Evolutionary conservation across 768 basidiomycete species (phyloP).

Genomic region (Suillus decipiens): DNA sequence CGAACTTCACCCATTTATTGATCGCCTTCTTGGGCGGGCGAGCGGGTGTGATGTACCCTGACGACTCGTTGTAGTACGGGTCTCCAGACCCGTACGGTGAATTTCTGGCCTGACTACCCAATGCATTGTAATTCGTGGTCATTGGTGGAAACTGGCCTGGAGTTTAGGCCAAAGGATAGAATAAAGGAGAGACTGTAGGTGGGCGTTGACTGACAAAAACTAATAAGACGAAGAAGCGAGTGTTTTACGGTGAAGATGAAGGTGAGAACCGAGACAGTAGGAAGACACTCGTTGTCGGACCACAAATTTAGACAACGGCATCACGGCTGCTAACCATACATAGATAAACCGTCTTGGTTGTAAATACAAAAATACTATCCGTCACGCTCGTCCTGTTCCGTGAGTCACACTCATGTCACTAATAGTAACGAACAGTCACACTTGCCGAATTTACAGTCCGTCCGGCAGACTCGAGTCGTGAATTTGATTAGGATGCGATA

Average conservation of each 20-base stretch:
- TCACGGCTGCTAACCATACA: background rate
- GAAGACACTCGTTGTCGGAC: conserved; percentile 10
- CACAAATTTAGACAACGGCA: conserved; percentile 15
- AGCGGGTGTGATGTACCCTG: conserved; percentile 64
- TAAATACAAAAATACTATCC: background rate
- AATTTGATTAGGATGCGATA: too few relatives aligned
- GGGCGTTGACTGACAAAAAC: conserved; percentile 17
- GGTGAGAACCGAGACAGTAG: background rate
- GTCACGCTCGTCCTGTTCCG: too few relatives aligned
- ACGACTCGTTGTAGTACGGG: conserved; percentile 68
- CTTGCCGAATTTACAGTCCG: too few relatives aligned
- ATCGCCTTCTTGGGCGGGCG: conserved; percentile 48
- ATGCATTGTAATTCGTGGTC: conserved; percentile 41
- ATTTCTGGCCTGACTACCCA: conserved; percentile 23
- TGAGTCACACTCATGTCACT: too few relatives aligned
- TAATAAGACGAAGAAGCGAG: conserved; percentile 16
- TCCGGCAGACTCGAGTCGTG: too few relatives aligned
- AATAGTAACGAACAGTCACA: too few relatives aligned
- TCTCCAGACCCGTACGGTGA: conserved; percentile 62
- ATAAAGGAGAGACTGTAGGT: conserved; percentile 28
- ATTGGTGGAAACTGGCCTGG: conserved; percentile 31
- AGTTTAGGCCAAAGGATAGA: conserved; percentile 13
- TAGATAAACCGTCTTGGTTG: background rate
- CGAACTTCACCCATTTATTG: conserved; percentile 78
- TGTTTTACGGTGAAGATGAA: background rate